Percentiles rank a stretch among this genome's conserved stretches.
These are phyloP conservation scores for Fraxinus xanthoxyloides DNA, from an alignment of 305 asterid genomes.

Conservation along the genomic window DNA sequence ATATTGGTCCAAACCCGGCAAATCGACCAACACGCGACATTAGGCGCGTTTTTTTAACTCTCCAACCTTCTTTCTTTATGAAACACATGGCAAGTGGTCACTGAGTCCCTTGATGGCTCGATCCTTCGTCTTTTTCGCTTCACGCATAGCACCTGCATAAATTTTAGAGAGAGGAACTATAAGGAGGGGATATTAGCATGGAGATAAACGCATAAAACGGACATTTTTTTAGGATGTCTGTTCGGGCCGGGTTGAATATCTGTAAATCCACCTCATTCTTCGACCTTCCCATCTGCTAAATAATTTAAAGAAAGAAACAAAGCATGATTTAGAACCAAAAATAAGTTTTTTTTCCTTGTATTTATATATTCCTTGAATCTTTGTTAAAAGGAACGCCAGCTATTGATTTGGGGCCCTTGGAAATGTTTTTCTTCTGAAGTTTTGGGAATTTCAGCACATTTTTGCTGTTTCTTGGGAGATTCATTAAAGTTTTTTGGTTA, in stretches of 20 bases:
- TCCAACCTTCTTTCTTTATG: conserved; percentile 15
- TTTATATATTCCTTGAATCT: conserved; percentile 23
- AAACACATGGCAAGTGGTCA: conserved; percentile 18
- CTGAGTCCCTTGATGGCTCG: conserved; percentile 36
- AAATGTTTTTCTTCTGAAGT: conserved; percentile 24
- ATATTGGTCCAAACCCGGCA: neutral
- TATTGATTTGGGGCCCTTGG: conserved; percentile 28
- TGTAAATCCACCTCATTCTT: conserved; percentile 20
- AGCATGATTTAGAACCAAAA: neutral
- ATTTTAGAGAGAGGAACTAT: neutral
- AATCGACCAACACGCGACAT: neutral
- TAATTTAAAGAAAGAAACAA: conserved; percentile 16
- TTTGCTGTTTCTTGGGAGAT: conserved; percentile 17
- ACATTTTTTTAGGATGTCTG: conserved; percentile 31
- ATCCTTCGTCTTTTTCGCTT: conserved; percentile 50
- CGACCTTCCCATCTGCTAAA: conserved; percentile 10
- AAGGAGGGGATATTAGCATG: neutral
- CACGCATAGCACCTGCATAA: conserved; percentile 13
- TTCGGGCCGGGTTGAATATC: conserved; percentile 26
- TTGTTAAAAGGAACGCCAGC: conserved; percentile 21
- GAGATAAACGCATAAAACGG: conserved; percentile 24
- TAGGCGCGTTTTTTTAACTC: conserved; percentile 19
- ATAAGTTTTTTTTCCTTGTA: conserved; percentile 15
- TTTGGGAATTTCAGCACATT: conserved; percentile 31
- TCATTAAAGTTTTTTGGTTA: neutral